These are phyloP conservation scores for Proliferodiscus dingleyae DNA, from an alignment of 2,329 filamentous ascomycete genomes.

Conservation along the genomic window DNA sequence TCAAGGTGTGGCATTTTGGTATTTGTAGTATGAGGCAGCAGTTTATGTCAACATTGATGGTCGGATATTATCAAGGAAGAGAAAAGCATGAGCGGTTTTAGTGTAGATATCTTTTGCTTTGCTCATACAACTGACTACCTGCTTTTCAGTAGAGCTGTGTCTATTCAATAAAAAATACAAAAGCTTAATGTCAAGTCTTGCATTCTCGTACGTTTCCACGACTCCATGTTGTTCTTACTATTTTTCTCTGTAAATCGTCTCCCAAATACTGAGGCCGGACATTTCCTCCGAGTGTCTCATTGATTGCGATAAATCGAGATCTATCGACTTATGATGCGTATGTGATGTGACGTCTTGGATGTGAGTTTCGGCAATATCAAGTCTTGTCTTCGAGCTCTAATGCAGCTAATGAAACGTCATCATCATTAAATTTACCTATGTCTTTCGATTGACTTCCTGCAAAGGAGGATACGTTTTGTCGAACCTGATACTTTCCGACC, in stretches of 20 bases:
- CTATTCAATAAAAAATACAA: constrained; percentile 27
- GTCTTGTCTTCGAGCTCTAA: constrained; percentile 29
- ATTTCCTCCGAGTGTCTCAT: no score
- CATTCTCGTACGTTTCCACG: constrained; percentile 2
- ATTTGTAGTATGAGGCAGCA: constrained; percentile 25
- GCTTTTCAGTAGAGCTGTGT: constrained; percentile 16
- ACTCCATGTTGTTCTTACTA: no score
- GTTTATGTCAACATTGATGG: constrained; percentile 26
- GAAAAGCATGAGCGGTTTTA: constrained; percentile 22
- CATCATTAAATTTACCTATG: constrained; percentile 1
- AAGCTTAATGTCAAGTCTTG: no score
- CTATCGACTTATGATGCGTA: constrained; percentile 1
- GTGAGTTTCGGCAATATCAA: constrained; percentile 14
- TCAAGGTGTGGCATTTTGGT: constrained; percentile 26
- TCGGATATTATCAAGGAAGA: constrained; percentile 20
- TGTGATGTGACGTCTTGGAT: neutral
- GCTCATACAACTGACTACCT: constrained; percentile 22
- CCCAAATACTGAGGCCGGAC: no score
- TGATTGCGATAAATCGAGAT: no score
- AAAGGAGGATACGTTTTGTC: neutral
- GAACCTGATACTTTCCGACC: constrained; percentile 15
- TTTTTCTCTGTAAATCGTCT: no score
- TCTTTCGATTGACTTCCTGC: neutral
- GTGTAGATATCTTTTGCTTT: constrained; percentile 27
- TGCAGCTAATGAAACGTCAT: constrained; percentile 18